Evolutionary conservation across 768 basidiomycete genomes (phyloP), one percentile per base, ranked within the genome.

Genomic region (Termitomyces sp.): DNA sequence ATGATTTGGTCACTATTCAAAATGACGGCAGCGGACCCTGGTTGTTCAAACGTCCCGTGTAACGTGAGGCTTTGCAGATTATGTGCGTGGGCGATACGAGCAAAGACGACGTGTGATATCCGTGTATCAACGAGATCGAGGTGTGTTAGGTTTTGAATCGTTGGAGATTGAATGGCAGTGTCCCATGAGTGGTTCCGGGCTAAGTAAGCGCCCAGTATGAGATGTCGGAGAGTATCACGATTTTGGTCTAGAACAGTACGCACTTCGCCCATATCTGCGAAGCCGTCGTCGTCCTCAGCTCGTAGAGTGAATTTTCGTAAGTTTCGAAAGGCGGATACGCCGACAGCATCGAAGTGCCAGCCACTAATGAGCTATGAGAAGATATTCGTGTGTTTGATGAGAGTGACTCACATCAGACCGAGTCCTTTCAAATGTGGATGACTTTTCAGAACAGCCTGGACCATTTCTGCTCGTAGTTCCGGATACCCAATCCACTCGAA

Each of bases 401-500:
- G 14, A 50, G 36, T 8, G 13, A 70, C 71, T 54, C 68, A 82
- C 78, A 88, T 83, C 28, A 86, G 77, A 16, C 85, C 86, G 5
- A 88, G 74, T 7, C 79, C 74, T 16, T 76, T 77, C 20, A 87
- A 71, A 55, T 77, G 74, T 5, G 81, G 73, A 60, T 87, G 85
- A 52, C 74, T 79, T 6, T 74, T 68, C 13, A 85, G 70, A 5
- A 88, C 73, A 9, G 76, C 77, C 62, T 84, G 77, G 0, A 88
- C 85, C 77, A 84, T 83, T 53, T 87, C 85, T n/a, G 76, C 82
- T 10, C 81, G 76, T 70, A 88, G 72, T 65, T 88, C 86, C 1
- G 86, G 86, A 63, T 87, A 87, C 5, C 86, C 86, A n/a, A 87
- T 87, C 86, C 86, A 88, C 68, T 88, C 86, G 63, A 87, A 86